Conservation (phyloP, 2,329 filamentous ascomycete genomes). For the Ophioceras dolichostomum region DNA sequence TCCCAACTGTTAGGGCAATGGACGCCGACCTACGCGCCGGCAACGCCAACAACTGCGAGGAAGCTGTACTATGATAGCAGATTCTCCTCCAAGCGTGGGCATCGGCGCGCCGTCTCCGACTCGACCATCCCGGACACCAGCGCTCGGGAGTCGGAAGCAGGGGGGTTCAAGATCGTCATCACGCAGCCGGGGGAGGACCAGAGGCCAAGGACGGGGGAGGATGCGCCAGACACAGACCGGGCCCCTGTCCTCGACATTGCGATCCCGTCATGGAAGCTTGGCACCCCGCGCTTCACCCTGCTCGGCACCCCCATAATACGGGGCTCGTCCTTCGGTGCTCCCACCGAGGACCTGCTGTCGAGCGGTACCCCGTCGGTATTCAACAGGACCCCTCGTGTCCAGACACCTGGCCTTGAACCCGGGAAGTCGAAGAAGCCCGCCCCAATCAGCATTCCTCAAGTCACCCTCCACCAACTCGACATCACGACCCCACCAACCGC, state of each 20-base stretch:
- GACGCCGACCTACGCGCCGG: slow-evolving; percentile 27
- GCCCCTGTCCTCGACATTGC: slow-evolving; percentile 50
- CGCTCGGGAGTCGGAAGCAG: slow-evolving; percentile 43
- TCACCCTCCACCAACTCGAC: slow-evolving; percentile 16
- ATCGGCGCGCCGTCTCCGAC: slow-evolving; percentile 60
- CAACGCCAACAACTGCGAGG: slow-evolving; percentile 21
- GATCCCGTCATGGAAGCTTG: slow-evolving; percentile 77
- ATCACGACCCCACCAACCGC: slow-evolving; percentile 16
- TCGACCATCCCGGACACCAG: slow-evolving; percentile 60
- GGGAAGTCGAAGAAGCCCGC: slow-evolving; percentile 22
- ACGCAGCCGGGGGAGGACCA: slow-evolving; percentile 51
- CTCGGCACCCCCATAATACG: slow-evolving; percentile 66
- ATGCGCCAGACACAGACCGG: slow-evolving; percentile 36
- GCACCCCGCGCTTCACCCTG: slow-evolving; percentile 67
- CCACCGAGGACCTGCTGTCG: slow-evolving; percentile 58
- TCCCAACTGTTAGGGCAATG: slow-evolving; percentile 21
- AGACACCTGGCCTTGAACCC: slow-evolving; percentile 17
- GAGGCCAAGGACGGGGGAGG: slow-evolving; percentile 52
- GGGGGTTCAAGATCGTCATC: slow-evolving; percentile 70
- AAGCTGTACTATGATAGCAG: too few species aligned
- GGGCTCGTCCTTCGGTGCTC: slow-evolving; percentile 61
- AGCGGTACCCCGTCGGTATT: slow-evolving; percentile 44
- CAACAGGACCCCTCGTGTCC: slow-evolving; percentile 22
- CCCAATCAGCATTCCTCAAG: slow-evolving; percentile 22
- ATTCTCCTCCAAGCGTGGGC: slow-evolving; percentile 23